Percentiles rank a stretch among this genome's conserved stretches.
phyloP scores from a whole-genome alignment of 208 protist genomes.

The Angomonas deanei region DNA sequence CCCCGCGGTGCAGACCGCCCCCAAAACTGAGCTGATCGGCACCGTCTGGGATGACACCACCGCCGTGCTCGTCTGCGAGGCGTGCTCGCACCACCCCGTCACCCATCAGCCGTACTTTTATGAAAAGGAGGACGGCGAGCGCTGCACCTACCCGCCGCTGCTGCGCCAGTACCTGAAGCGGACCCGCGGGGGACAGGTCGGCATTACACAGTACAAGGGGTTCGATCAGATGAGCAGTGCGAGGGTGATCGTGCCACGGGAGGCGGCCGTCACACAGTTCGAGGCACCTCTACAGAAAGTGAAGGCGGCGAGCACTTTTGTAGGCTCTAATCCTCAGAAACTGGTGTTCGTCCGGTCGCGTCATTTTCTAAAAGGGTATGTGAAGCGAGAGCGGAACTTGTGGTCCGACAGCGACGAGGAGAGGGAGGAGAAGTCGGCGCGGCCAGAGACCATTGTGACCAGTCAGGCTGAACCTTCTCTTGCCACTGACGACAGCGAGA shows the following conservation, averaged over 20 bases:
- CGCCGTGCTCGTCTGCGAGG: constrained; percentile 53
- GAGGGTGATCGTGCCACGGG: constrained; percentile 37
- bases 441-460: not conserved
- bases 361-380: constrained; percentile 35
- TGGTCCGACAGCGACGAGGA: constrained; percentile 13
- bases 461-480: not conserved
- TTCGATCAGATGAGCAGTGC: constrained; percentile 45
- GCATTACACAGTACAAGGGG: constrained; percentile 46
- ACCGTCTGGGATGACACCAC: constrained; percentile 25
- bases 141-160: constrained; percentile 45
- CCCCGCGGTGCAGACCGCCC: not conserved
- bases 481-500: not conserved
- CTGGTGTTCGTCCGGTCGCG: constrained; percentile 46
- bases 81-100: constrained; percentile 54
- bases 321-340: not conserved
- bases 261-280: constrained; percentile 8
- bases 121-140: too few species aligned
- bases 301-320: constrained; percentile 29
- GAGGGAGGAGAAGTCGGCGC: constrained; percentile 2
- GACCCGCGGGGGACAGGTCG: constrained; percentile 40
- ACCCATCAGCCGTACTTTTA: constrained; percentile 26
- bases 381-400: not conserved
- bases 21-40: constrained; percentile 55
- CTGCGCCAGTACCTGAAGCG: constrained; percentile 49
- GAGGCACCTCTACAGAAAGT: constrained; percentile 33